Base-by-base conservation (phyloP, 345 rosid genomes). In the Ceriops decandra region DNA sequence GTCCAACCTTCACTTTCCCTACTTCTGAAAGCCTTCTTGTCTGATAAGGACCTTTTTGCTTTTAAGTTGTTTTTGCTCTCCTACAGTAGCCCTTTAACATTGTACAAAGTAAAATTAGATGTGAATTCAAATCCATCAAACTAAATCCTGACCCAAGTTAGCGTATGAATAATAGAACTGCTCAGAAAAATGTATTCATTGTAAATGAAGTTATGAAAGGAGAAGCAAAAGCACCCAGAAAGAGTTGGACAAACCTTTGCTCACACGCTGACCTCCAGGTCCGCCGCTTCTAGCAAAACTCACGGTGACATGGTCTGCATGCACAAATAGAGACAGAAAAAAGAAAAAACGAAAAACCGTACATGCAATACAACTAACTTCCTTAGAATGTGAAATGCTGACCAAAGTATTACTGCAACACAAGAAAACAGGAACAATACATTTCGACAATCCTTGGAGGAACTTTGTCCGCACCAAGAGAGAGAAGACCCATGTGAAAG, bases 241-340 rank as follows among this genome's bases (percentile, higher is more conserved):
- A 52, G 7, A 61, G 1, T 56, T 28, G 30, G 56, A 68, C 67
- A 64, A 30, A 95, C 99, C 92, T 87, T 95, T 92, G 86, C 88
- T 92, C 79, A 95, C 99, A 83, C n/a, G 90, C 71, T 92, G 98
- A 76, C 98, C 98, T 60, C 98, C 98, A 66, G 98, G 96, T n/a
- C 99, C 96, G 53, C 99, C 97, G 27, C 97, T 90, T 79, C 95
- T 84, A 21, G 99, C 98, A 79, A 95, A 92, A 78, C 78, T 92
- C 79, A 90, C 90, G 0, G 82, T 80, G 26, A 92, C 97, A 77
- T 90, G 90, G 32, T 92, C 99, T 92, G 78, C 61, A 30, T 5
- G 32, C 28, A 64, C 42, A 62, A 42, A 61, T 11, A 31, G 6
- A 31, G 0, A 24, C 26, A 24, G 0, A 24, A 24, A 31, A 31